Base-by-base conservation (phyloP, 768 basidiomycete species). In the Tulasnella sp. region DNA sequence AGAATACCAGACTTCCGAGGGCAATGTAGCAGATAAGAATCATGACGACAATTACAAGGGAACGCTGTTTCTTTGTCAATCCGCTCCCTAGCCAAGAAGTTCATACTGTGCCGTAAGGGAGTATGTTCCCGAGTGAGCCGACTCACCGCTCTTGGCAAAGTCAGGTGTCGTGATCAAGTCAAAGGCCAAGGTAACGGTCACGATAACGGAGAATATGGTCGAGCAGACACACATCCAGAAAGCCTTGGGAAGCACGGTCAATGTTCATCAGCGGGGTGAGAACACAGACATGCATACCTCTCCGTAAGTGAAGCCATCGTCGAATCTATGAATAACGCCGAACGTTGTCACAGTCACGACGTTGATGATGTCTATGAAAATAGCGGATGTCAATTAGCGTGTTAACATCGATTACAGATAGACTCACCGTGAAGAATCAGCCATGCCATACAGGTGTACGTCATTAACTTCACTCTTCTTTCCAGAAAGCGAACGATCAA, bases 141-240 rank as follows among this genome's bases (percentile, higher is more conserved):
- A 64, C 75, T 32, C 62, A 80, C 86, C 86, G 53, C 79, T 80
- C 45, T 70, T 74, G 1, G 70, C 68, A 62, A 91, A 90, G 54
- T 86, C 74, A 1, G 75, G 71, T 0, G 81, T 87, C 12, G 65
- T 68, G 5, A 77, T 45, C 32, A 80, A 70, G 63, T 92, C 89
- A 37, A 74, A 66, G 7, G 84, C 72, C 2, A 92, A 69, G 0
- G 82, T 85, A 25, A 82, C 60, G 62, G 85, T 91, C 11, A 80
- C 82, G 49, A 81, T 67, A 2, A 77, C 68, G 0, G 84, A 83
- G 1, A 76, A 76, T 4, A 80, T 71, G 0, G 86, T 90, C 0
- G 83, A 84, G 63, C 83, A 85, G 11, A 87, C 70, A 2, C 63
- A 83, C 67, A 83, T 75, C 87, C 87, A 91, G 64, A 80, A 87